Evolutionary conservation across 345 rosid genomes (phyloP).

Genomic region (Euphorbia pulcherrima): DNA sequence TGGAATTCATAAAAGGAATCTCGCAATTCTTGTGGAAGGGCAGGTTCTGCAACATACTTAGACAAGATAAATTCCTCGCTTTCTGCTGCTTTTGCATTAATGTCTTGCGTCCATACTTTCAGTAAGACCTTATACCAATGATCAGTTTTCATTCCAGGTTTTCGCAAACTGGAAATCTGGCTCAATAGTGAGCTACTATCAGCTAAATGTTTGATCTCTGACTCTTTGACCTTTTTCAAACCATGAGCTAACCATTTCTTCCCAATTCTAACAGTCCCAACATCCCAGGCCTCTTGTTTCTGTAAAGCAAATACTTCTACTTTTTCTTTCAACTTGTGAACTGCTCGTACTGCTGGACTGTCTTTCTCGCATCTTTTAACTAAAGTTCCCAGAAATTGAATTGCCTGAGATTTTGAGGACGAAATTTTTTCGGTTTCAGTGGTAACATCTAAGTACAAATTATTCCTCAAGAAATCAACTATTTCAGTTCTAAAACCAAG

Average conservation of each 20-base stretch:
- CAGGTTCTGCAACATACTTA: constrained; percentile 61
- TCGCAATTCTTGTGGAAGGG: constrained; percentile 67
- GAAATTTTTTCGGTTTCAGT: constrained; percentile 41
- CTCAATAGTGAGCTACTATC: constrained; percentile 58
- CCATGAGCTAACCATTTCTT: constrained; percentile 92
- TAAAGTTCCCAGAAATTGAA: constrained; percentile 65
- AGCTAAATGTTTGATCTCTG: constrained; percentile 76
- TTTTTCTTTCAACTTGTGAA: constrained; percentile 87
- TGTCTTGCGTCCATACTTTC: constrained; percentile 71
- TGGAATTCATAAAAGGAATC: constrained; percentile 74
- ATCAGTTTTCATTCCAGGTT: constrained; percentile 88
- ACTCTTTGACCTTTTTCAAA: constrained; percentile 82
- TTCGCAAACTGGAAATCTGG: constrained; percentile 65
- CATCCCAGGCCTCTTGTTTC: constrained; percentile 78
- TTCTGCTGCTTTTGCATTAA: constrained; percentile 42
- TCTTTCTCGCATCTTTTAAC: constrained; percentile 53
- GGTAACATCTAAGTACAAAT: constrained; percentile 49
- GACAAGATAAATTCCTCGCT: constrained; percentile 66
- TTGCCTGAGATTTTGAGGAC: constrained; percentile 43
- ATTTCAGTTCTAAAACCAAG: constrained; percentile 50
- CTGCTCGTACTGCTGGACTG: constrained; percentile 58
- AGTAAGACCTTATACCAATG: constrained; percentile 77
- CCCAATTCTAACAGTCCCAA: constrained; percentile 70
- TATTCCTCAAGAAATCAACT: constrained; percentile 41
- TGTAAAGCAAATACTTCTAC: constrained; percentile 59